Base-by-base conservation (phyloP, 352 stramenopile species). In the Phytophthora ramorum region DNA sequence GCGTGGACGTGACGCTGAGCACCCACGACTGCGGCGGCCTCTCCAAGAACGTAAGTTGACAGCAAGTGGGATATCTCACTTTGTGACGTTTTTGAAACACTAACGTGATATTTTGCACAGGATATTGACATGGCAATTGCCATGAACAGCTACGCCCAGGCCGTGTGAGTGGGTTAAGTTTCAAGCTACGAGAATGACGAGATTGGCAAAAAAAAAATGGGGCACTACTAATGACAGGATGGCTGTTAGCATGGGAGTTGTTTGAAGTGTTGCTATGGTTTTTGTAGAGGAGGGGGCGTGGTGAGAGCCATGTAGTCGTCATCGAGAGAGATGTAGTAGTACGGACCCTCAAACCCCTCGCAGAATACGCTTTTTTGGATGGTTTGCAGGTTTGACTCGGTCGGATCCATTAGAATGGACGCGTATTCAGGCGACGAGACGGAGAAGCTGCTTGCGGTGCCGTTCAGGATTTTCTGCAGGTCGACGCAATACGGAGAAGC, bases 21-120 rank as follows among this genome's bases (percentile, higher is more conserved):
- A 99, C 97, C 17, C 97, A 99, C 79, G 96, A 99, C 75, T 97
- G 89, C 64, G 82, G 84, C 63, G 97, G 97, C 1, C 71, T 99
- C 19, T 98, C 92, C 35, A 73, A 90, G 49, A 99, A 98, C 69
- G 81, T 90, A 52, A 9, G 76, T 24, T 16, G 20, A 6, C 30
- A 30, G 20, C 16, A 26, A 24, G n/a, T 46, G 40, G 9, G n/a
- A 46, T 46, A 46, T 46, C 40, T 46, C 17, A 10, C 34, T 14
- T 28, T 46, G 28, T 24, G 2, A 22, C 37, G 1, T 12, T 44
- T 44, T 8, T 44, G 7, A 4, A 46, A 7, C 4, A 1, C 17
- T 46, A 46, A 46, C 9, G 16, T 46, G 17, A 16, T 26, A 17
- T 16, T 41, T 58, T 24, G 32, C n/a, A 38, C 37, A 90, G 81